Evolutionary conservation across 2,329 filamentous ascomycete genomes (phyloP), one percentile per base, ranked within the genome.

Genomic region (Alternaria brassicicola): DNA sequence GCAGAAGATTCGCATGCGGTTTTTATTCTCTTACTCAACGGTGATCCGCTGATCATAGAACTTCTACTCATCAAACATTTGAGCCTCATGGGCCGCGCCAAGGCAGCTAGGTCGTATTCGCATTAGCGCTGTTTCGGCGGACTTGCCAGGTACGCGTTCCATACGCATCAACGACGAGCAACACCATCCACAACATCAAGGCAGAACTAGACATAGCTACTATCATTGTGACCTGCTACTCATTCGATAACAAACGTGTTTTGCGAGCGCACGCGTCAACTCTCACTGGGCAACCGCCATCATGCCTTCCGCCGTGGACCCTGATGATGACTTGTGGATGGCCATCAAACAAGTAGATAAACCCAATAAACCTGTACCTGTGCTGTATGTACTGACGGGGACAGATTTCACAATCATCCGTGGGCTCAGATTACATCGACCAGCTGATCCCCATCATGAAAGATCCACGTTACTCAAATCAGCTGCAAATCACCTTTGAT

Each of bases 361-460:
- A 1, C 19, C 43, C 43, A 21, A 9, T 13, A 35, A 12, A 17
- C 9, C 8, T 47, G 19, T 35, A 13, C 23, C 21, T 33, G 3
- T 35, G 21, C 15, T 47, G 4, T 6, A 10, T 2, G 19, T 61
- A 41, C 63, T 68, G 46, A 69, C 51, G 12, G 2, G 12, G 66
- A 61, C 74, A 99, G 92, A 96, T 98, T 67, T 93, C 97, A 61
- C 87, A 96, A 68, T 93, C 94, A 2, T 90, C 93, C 12, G 93
- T 93, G 21, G 94, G 98, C 72, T 86, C 89, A 48, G 95, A 99
- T 71, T 98, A 97, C 73, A 88, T 99, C 63, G 95, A 98, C 76
- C 94, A 97, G 74, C 82, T 99, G 49, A 97, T 98, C 46, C 94
- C 93, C 9, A 91, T 96, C 2, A 88, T 99, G 63, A 95, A 93